Evolutionary conservation across 768 basidiomycete genomes (phyloP), one percentile per base, ranked within the genome.

Genomic region (Boletus pseudopeckii): DNA sequence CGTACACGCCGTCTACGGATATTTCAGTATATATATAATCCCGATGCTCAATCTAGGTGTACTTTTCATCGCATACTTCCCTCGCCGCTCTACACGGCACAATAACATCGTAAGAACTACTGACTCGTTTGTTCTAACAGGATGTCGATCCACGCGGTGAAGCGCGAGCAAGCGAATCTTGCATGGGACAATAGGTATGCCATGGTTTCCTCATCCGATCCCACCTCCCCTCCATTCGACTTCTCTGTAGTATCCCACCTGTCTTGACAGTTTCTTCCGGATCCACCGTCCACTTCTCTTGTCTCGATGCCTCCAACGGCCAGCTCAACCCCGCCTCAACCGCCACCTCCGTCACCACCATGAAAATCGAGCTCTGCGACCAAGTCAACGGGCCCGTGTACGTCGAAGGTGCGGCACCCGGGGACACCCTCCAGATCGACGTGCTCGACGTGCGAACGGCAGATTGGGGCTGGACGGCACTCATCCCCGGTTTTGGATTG

Each of bases 231-330:
- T 45, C 20, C 20, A 36, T 17, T 45, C 20, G 30, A 33, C 26
- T 5, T 13, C 17, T 8, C 20, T 39, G 4, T 43, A 84, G 82
- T 55, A 81, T 85, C 39, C 72, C 75, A 14, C 83, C 83, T 0
- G 74, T 74, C 17, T 57, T 82, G 30, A 75, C 63, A 14, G 63
- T 85, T 45, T 54, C 74, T 41, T 84, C 83, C 2, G 83, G 83
- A 15, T 78, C 80, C 4, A 77, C 73, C 5, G 71, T 85, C 54
- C 72, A 74, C 24, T 82, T 84, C 59, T 80, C 82, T 61, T 85
- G 83, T 56, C 73, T 83, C n/a, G 82, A 85, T 62, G 82, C 77
- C 2, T 83, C 82, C 24, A 84, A 83, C 57, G 82, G 81, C 1
- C 82, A 85, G 65, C 72, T 85, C 52, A 77, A 74, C 1, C 62